Base-by-base conservation (phyloP, 768 basidiomycete species). In the Punctularia strigosozonata region DNA sequence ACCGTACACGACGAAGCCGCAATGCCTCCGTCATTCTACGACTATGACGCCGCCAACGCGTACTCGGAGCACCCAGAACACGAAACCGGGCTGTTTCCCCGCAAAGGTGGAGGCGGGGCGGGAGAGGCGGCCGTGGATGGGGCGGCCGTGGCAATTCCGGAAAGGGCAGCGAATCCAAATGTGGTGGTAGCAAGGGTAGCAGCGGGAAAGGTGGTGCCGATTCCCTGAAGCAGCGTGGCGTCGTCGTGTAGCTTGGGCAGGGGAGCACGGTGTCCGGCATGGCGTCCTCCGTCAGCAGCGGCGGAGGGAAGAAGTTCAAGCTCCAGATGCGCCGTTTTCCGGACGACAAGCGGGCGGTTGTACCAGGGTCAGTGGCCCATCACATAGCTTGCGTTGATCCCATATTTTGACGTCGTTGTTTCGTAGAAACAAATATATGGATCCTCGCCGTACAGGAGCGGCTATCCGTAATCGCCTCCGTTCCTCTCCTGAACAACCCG, bases 401-500 rank as follows among this genome's bases (percentile, higher is more conserved):
- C n/a, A n/a, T n/a, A 23, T 13, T 13, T 19, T n/a, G 28, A 39
- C 18, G 12, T 35, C 10, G 18, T 35, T 35, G 8, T 13, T n/a
- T 10, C 17, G 8, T 19, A 34, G 33, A 19, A 12, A 8, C 33
- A 34, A 34, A 19, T 34, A 12, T 34, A 13, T 19, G 33, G 33
- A 8, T 10, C 12, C 33, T 40, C 39, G 36, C 39, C 20, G 24
- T 40, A 36, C 35, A 32, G 39, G 6, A 40, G 39, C 20, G 39
- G 39, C 7, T 40, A 40, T 34, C 39, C 39, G 4, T 40, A 40
- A 25, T 8, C 13, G 24, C 6, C 18, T 6, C 8, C 36, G 8
- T 18, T 10, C 7, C 8, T 10, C 10, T 20, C 13, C 8, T 10
- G 8, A 8, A 10, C 13, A 10, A 34, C 33, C 33, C 33, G 10